phyloP scores from a whole-genome alignment of 139 green algal species.

The Chlorella sorokiniana region DNA sequence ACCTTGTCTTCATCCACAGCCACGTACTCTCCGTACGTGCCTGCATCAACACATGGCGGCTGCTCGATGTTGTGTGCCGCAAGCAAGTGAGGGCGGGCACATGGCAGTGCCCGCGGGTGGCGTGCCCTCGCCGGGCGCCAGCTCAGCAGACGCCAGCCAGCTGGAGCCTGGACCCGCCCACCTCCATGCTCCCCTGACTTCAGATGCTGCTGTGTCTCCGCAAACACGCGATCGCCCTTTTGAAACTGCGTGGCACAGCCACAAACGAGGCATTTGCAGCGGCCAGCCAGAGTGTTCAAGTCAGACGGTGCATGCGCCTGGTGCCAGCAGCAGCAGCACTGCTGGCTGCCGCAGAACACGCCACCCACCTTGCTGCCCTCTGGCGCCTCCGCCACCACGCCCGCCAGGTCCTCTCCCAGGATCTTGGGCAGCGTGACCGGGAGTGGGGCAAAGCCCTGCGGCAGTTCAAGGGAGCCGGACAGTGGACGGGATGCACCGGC shows the following conservation, averaged over 20 bases:
- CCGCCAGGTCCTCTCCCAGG: slow-evolving; percentile 27
- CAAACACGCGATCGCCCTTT: slow-evolving; percentile 23
- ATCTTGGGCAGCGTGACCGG: slow-evolving; percentile 19
- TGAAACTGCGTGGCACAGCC: not conserved
- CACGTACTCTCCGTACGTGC: slow-evolving; percentile 11
- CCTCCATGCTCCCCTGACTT: slow-evolving; percentile 7
- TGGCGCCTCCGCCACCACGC: slow-evolving; percentile 23
- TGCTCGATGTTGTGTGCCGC: not conserved
- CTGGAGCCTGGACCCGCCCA: no score
- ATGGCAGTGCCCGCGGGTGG: no score
- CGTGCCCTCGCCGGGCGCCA: no score
- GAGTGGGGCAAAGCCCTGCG: slow-evolving; percentile 27
- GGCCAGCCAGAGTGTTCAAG: not conserved
- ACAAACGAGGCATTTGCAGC: not conserved
- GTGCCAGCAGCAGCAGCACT: not conserved
- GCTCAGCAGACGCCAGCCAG: no score
- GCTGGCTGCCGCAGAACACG: no score
- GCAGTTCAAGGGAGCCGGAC: not conserved
- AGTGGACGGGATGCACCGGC: not conserved
- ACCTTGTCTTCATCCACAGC: not conserved
- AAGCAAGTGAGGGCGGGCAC: not conserved
- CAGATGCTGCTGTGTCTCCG: not conserved
- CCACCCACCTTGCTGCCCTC: slow-evolving; percentile 23
- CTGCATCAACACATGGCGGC: not conserved
- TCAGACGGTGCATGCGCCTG: not conserved